Conservation (phyloP, 805 yeast genomes). For the Lachancea meyersii region DNA sequence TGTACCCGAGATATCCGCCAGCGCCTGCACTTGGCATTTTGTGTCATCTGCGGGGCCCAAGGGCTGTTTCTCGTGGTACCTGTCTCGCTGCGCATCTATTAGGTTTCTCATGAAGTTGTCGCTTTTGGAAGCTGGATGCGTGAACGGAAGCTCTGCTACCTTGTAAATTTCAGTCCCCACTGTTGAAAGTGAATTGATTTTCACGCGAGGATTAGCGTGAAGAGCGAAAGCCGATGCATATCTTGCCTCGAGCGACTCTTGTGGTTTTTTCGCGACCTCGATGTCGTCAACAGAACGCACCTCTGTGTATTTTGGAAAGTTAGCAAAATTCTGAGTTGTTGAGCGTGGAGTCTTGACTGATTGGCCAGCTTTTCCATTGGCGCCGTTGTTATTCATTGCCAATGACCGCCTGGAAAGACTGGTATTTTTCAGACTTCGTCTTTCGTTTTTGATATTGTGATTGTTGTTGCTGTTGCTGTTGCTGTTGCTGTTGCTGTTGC, state of each 20-base stretch:
- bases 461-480: background rate
- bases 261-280: background rate
- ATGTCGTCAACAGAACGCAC: background rate
- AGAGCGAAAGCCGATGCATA: background rate
- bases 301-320: background rate
- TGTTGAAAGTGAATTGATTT: background rate
- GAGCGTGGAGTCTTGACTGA: background rate
- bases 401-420: conserved; percentile 2
- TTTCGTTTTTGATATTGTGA: no score
- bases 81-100: conserved; percentile 10
- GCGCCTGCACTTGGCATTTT: conserved; percentile 3
- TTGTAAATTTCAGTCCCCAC: background rate
- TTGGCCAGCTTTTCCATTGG: background rate
- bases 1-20: conserved; percentile 8
- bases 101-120: conserved; percentile 1
- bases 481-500: background rate
- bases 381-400: background rate
- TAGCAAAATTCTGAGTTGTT: background rate
- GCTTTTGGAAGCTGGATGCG: background rate
- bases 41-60: conserved; percentile 12
- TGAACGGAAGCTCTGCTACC: conserved; percentile 1
- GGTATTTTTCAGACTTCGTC: conserved; percentile 3
- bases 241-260: background rate
- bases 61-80: conserved; percentile 14
- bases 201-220: background rate